Evolutionary conservation across 2,329 filamentous ascomycete species (phyloP).

Genomic region (Phyllosticta citrichinensis): DNA sequence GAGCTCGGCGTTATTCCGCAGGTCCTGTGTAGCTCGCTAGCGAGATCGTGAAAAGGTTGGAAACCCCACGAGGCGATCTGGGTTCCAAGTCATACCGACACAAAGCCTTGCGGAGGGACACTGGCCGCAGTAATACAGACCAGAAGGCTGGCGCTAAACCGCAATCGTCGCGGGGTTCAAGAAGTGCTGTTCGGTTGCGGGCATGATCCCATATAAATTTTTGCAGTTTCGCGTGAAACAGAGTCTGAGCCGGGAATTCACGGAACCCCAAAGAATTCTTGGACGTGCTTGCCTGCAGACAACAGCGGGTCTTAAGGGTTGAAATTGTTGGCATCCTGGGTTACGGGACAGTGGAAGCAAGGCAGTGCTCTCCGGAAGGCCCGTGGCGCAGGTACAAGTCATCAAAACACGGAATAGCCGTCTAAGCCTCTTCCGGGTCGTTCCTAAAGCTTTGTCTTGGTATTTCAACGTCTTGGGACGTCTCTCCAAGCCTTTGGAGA

Average conservation of each 20-base stretch:
- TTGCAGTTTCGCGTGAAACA: background rate
- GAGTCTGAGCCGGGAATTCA: background rate
- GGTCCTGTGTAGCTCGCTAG: background rate
- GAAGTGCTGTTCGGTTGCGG: background rate
- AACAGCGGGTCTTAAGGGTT: background rate
- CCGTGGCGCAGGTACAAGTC: background rate
- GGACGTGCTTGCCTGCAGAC: background rate
- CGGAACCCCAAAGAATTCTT: background rate
- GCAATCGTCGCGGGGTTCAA: background rate
- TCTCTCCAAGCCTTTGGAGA: background rate
- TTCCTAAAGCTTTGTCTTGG: background rate
- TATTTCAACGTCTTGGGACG: background rate
- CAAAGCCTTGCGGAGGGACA: background rate
- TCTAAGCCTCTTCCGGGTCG: background rate
- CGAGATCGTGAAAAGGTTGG: background rate
- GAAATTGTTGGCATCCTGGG: background rate
- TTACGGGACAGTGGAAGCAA: background rate
- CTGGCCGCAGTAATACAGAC: background rate
- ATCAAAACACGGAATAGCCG: background rate
- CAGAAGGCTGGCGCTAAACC: background rate
- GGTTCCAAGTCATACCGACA: background rate
- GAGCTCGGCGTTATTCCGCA: background rate
- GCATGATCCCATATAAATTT: background rate
- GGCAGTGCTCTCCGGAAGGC: background rate
- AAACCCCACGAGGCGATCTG: background rate